Percentiles rank a stretch among this genome's conserved stretches.
These are phyloP conservation scores for Prunus armeniaca DNA, from an alignment of 306 rosid species.

Conservation along the genomic window DNA sequence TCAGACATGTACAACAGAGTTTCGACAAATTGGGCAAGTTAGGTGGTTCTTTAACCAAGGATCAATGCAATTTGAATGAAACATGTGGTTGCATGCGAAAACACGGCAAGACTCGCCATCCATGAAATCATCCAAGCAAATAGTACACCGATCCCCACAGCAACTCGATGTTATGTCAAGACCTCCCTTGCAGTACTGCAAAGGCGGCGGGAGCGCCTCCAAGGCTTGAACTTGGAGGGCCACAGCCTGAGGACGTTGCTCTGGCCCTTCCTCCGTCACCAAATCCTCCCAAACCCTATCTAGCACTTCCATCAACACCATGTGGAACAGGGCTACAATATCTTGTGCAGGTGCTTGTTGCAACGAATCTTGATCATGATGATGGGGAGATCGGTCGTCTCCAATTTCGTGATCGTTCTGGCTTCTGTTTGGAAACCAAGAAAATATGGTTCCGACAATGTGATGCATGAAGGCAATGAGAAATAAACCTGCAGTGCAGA, in stretches of 20 bases:
- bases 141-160: constrained; percentile 5
- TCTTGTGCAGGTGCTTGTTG: neutral
- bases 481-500: neutral
- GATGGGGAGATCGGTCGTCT: neutral
- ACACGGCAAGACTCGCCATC: constrained; percentile 14
- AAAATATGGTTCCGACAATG: neutral
- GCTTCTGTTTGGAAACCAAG: constrained; percentile 11
- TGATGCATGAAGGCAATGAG: constrained; percentile 13
- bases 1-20: constrained; percentile 1
- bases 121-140: constrained; percentile 10
- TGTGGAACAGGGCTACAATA: constrained; percentile 3
- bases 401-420: neutral
- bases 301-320: constrained; percentile 11
- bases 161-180: neutral
- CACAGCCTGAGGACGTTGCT: neutral
- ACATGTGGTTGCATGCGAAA: constrained; percentile 15
- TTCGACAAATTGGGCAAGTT: constrained; percentile 20
- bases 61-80: constrained; percentile 5
- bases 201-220: neutral
- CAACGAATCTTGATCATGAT: neutral
- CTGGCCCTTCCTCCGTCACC: constrained; percentile 8
- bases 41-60: constrained; percentile 8
- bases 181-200: neutral
- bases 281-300: constrained; percentile 20
- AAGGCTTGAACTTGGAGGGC: neutral